phyloP scores from a whole-genome alignment of 176 grass and related monocot species.

The Eremochloa ophiuroides region DNA sequence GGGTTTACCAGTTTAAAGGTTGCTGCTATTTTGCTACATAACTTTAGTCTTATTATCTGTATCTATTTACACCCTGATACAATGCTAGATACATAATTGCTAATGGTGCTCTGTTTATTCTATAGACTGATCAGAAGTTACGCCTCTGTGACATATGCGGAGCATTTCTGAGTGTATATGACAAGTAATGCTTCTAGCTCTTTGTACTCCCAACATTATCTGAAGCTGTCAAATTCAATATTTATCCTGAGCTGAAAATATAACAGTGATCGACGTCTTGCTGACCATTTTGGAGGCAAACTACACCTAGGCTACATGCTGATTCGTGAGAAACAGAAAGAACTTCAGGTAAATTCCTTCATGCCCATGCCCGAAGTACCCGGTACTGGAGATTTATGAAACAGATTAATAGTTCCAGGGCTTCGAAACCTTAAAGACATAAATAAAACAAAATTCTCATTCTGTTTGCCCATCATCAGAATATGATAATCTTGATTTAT shows the following conservation, averaged over 20 bases:
- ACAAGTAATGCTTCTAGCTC: slow-evolving; percentile 46
- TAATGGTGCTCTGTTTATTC: slow-evolving; percentile 17
- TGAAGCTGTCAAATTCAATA: background rate
- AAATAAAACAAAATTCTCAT: slow-evolving; percentile 6
- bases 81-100: background rate
- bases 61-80: background rate
- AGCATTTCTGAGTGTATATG: slow-evolving; percentile 94
- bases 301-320: slow-evolving; percentile 96
- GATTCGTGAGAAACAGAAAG: slow-evolving; percentile 84
- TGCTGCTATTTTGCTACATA: background rate
- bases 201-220: background rate
- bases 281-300: slow-evolving; percentile 99
- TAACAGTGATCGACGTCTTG: slow-evolving; percentile 88
- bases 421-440: background rate
- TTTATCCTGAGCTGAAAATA: background rate
- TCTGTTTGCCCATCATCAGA: slow-evolving; percentile 17
- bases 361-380: background rate
- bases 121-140: slow-evolving; percentile 96
- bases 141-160: slow-evolving; percentile 98
- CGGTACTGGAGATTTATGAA: slow-evolving; percentile 10
- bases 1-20: background rate
- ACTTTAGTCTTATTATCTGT: background rate
- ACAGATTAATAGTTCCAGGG: slow-evolving; percentile 9
- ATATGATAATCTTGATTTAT: slow-evolving; percentile 20
- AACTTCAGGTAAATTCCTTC: slow-evolving; percentile 69